phyloP scores from a whole-genome alignment of 345 rosid species.

The Aquilaria malaccensis region DNA sequence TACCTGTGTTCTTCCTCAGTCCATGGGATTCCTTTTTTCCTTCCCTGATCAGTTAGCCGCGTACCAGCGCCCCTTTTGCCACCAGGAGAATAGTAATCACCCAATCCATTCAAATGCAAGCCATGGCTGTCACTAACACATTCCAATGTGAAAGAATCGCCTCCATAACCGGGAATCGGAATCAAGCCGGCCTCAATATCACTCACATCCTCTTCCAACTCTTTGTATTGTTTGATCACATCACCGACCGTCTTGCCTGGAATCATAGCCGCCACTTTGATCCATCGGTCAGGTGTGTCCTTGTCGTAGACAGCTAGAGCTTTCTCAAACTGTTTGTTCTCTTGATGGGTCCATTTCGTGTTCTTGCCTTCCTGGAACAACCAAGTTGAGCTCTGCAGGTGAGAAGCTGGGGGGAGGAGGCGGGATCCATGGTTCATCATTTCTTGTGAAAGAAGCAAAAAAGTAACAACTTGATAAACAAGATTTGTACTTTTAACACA shows the following conservation, averaged over 20 bases:
- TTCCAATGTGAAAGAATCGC: conserved; percentile 48
- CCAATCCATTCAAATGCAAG: conserved; percentile 33
- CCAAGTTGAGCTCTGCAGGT: conserved; percentile 39
- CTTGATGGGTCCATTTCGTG: conserved; percentile 46
- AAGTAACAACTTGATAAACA: conserved; percentile 10
- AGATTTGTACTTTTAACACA: background rate
- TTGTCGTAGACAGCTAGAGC: conserved; percentile 44
- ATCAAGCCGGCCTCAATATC: conserved; percentile 81
- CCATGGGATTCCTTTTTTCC: conserved; percentile 99
- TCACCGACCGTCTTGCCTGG: conserved; percentile 80
- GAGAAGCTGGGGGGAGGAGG: conserved; percentile 56
- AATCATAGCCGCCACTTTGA: conserved; percentile 53
- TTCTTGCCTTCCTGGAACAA: conserved; percentile 39
- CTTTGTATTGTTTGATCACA: conserved; percentile 65
- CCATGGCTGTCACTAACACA: conserved; percentile 29
- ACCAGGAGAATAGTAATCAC: conserved; percentile 41
- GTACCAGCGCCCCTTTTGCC: conserved; percentile 57
- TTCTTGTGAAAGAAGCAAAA: conserved; percentile 1
- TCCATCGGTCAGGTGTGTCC: conserved; percentile 71
- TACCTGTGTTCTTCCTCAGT: conserved; percentile 99
- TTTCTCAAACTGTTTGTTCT: conserved; percentile 57
- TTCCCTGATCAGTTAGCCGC: conserved; percentile 68
- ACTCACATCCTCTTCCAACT: conserved; percentile 68
- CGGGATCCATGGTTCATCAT: conserved; percentile 61
- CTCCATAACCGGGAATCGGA: conserved; percentile 59